These are phyloP conservation scores for Nigrospora osmanthi DNA, from an alignment of 2,329 filamentous ascomycete species.

Conservation along the genomic window DNA sequence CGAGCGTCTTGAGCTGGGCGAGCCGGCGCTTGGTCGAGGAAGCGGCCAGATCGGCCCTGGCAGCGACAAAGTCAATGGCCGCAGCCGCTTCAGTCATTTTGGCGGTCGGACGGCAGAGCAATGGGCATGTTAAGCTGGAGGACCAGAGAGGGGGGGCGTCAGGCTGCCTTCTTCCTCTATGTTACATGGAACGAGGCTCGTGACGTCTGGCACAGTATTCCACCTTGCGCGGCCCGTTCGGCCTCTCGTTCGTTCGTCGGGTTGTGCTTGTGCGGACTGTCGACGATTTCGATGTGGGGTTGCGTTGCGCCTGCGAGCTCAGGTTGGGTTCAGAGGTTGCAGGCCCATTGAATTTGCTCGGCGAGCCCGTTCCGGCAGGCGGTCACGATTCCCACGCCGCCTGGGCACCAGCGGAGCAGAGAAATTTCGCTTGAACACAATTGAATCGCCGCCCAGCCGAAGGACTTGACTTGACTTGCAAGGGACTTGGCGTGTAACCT, in stretches of 20 bases:
- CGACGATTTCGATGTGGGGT: conserved; percentile 1
- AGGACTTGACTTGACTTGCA: too few species aligned
- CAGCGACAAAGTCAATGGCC: conserved; percentile 41
- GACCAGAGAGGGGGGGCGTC: conserved; percentile 3
- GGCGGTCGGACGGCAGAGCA: conserved; percentile 22
- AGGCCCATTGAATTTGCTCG: background rate
- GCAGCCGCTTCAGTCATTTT: conserved; percentile 43
- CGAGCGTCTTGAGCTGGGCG: conserved; percentile 43
- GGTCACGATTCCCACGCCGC: background rate
- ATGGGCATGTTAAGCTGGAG: conserved; percentile 26
- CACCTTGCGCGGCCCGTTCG: background rate
- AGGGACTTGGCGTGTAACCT: too few species aligned
- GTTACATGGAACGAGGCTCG: background rate
- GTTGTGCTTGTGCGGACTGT: background rate
- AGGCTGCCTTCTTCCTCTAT: background rate
- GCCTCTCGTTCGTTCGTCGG: background rate
- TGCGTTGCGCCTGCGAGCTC: background rate
- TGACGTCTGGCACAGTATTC: background rate
- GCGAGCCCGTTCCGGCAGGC: conserved; percentile 1
- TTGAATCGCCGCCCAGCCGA: too few species aligned
- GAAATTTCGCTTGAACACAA: too few species aligned
- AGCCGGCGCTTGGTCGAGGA: conserved; percentile 54
- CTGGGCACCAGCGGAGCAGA: too few species aligned
- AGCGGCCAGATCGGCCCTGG: conserved; percentile 45
- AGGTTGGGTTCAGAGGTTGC: background rate